Evolutionary conservation across 305 asterid genomes (phyloP).

Genomic region (Solanum chacoense): DNA sequence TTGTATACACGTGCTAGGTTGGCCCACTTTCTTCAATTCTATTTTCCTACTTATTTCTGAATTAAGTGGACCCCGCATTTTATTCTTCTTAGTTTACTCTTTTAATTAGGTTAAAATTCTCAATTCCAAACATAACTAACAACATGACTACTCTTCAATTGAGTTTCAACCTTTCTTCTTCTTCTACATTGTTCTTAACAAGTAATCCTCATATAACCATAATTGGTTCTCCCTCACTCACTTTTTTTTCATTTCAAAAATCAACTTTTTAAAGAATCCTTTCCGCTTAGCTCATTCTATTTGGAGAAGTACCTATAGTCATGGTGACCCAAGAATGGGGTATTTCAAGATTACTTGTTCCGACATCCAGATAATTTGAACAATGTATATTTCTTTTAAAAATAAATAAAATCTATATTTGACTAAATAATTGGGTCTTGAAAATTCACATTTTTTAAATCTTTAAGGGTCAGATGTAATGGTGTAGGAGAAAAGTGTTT

Average conservation of each 20-base stretch:
- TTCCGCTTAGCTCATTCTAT: neutral
- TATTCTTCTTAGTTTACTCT: neutral
- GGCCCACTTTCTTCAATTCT: neutral
- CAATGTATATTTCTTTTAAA: neutral
- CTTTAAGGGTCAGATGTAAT: conserved; percentile 25
- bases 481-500: conserved; percentile 51
- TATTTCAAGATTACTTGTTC: conserved; percentile 25
- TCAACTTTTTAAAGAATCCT: neutral
- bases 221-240: neutral
- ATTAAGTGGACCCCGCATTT: neutral
- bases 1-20: neutral
- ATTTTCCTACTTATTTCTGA: no score
- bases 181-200: conserved; percentile 14
- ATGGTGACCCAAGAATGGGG: neutral
- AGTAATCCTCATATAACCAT: conserved; percentile 4
- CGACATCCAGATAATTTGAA: conserved; percentile 21
- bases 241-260: neutral
- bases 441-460: neutral
- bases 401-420: neutral
- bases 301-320: neutral
- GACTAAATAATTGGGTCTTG: neutral
- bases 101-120: no score
- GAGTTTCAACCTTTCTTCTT: neutral
- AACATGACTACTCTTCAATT: conserved; percentile 34
- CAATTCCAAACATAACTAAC: neutral